Evolutionary conservation across 352 stramenopile genomes (phyloP).

Genomic region (Globisporangium cylindrosporum): DNA sequence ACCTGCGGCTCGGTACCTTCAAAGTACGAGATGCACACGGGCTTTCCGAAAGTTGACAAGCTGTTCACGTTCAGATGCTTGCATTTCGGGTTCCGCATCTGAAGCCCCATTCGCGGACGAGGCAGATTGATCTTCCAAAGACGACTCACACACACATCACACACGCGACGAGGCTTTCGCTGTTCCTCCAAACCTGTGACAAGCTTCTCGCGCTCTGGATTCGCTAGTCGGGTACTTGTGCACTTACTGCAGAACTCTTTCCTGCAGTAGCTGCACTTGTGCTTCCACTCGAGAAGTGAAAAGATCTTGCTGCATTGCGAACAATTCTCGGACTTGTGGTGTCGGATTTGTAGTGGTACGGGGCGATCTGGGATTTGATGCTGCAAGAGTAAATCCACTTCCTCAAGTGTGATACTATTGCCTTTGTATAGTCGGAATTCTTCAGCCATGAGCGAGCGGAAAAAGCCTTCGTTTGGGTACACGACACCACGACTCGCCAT

Average conservation of each 20-base stretch:
- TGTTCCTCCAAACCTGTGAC: conserved; percentile 40
- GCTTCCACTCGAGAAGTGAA: conserved; percentile 79
- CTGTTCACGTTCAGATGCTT: conserved; percentile 81
- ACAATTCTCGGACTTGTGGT: conserved; percentile 65
- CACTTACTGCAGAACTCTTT: conserved; percentile 85
- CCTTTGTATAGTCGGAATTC: conserved; percentile 78
- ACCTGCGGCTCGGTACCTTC: conserved; percentile 70
- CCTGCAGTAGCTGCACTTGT: conserved; percentile 78
- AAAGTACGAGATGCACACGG: conserved; percentile 79
- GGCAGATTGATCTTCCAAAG: conserved; percentile 83
- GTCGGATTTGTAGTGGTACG: conserved; percentile 59
- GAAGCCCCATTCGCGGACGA: conserved; percentile 57
- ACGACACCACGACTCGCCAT: conserved; percentile 73
- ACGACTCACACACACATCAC: conserved; percentile 68
- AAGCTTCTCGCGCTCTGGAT: conserved; percentile 57
- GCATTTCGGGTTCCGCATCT: conserved; percentile 37
- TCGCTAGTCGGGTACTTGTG: conserved; percentile 66
- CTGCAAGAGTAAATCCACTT: conserved; percentile 73
- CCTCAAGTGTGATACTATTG: conserved; percentile 65
- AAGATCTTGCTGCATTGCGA: conserved; percentile 74
- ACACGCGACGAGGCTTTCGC: conserved; percentile 60
- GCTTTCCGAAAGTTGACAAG: conserved; percentile 72
- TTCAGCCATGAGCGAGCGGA: conserved; percentile 71
- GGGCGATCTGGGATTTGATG: conserved; percentile 72
- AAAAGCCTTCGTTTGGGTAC: conserved; percentile 82